Base-by-base conservation (phyloP, 2,329 filamentous ascomycete species). In the Arthrobotrys musiformis region DNA sequence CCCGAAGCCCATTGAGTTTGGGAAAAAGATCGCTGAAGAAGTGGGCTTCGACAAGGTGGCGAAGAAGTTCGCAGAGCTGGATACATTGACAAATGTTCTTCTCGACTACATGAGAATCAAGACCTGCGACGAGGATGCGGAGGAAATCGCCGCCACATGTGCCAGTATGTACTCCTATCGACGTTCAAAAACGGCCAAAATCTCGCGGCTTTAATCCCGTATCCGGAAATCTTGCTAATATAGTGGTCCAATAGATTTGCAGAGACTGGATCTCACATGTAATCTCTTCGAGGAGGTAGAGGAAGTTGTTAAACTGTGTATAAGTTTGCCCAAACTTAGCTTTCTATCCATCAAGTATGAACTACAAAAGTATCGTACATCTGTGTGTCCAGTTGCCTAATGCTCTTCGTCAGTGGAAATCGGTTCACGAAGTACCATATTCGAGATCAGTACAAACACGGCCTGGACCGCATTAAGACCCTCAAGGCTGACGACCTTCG, bases 11-110 rank as follows among this genome's bases (percentile, higher is more conserved):
- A 91, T 97, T 78, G 85, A 91, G 86, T 87, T 97, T 86, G 84
- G 92, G 84, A 86, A 88, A 40, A 98, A 98, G 84, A 88, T 94
- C 17, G 94, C 93, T 4, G 92, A 98, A 84, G 94, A 98, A 84
- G 89, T 98, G 35, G 95, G 95, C 30, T 98, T 98, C 80, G 93
- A 97, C 80, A 97, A 97, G 86, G 93, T 97, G 79, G 89, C 91
- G 48, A 88, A 88, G 79, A 89, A 94, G 83, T 90, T 96, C 81
- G 91, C 93, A 80, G 86, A 91, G 81, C 86, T 98, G 33, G 86
- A 90, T 67, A 92, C 95, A 81, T 87, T 98, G 75, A 90, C 88
- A 79, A 90, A 94, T 68, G 90, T 96, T 60, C 89, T 98, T 42
- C 86, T 99, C 6, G 94, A 98, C 84, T 90, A 91, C 13, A 84